These are phyloP conservation scores for Ophidiomyces ophidiicola DNA, from an alignment of 2,329 filamentous ascomycete genomes.

Conservation along the genomic window DNA sequence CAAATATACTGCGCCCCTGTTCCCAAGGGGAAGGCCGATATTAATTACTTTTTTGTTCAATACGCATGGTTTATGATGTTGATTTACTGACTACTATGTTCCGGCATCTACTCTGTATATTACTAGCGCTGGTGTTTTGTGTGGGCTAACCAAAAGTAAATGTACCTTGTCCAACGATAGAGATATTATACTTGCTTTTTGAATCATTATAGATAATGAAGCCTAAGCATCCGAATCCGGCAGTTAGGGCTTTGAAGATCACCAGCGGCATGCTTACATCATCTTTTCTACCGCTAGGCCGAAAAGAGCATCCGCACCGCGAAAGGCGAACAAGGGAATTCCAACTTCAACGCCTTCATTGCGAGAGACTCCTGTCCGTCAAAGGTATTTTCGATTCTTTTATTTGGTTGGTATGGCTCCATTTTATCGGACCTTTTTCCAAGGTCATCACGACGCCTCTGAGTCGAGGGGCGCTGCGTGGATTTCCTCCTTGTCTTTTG, in stretches of 20 bases:
- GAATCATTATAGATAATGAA: too few species aligned
- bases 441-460: not conserved
- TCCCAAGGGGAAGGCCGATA: too few species aligned
- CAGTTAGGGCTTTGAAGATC: constrained; percentile 4
- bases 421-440: not conserved
- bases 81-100: too few species aligned
- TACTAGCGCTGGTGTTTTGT: too few species aligned
- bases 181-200: too few species aligned
- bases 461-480: not conserved
- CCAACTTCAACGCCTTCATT: constrained; percentile 10
- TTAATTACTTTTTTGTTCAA: too few species aligned
- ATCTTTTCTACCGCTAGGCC: not conserved
- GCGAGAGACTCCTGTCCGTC: not conserved
- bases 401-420: constrained; percentile 1
- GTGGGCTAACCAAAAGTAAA: too few species aligned
- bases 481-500: not conserved
- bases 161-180: too few species aligned
- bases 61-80: too few species aligned
- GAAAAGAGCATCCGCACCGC: constrained; percentile 7
- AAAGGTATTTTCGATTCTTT: constrained; percentile 2
- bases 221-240: constrained; percentile 1
- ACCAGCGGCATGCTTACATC: not conserved
- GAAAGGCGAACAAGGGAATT: constrained; percentile 8
- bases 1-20: too few species aligned
- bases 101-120: too few species aligned